Evolutionary conservation across 306 rosid genomes (phyloP).

Genomic region (Boehmeria nivea): DNA sequence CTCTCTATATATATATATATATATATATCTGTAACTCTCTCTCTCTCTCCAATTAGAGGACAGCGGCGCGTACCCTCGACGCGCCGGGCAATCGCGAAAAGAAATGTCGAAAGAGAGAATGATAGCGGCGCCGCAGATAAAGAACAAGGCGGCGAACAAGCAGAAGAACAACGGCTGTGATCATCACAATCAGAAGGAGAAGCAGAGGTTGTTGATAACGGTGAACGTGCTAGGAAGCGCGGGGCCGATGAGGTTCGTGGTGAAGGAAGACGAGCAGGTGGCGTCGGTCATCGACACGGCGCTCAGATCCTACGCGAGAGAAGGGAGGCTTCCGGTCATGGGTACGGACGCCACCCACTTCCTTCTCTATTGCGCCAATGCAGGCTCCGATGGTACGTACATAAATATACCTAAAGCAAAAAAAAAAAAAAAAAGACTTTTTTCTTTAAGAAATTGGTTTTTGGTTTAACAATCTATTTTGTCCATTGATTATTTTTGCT

Average conservation of each 20-base stretch:
- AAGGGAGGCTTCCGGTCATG: conserved; percentile 30
- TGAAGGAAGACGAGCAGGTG: conserved; percentile 27
- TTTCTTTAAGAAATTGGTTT: too few relatives aligned
- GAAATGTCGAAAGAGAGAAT: too few relatives aligned
- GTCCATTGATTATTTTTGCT: neutral
- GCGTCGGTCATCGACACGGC: conserved; percentile 22
- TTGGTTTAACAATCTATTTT: neutral
- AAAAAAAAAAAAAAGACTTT: too few relatives aligned
- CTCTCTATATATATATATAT: neutral
- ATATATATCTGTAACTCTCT: neutral
- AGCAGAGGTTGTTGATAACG: conserved; percentile 24
- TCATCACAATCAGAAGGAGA: conserved; percentile 10
- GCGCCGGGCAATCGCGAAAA: conserved; percentile 13
- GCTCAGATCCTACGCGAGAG: conserved; percentile 29
- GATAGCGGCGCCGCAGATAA: conserved; percentile 18
- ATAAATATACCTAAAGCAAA: neutral
- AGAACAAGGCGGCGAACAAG: conserved; percentile 21
- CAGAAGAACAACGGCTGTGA: neutral
- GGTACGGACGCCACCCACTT: conserved; percentile 26
- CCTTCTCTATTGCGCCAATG: conserved; percentile 24
- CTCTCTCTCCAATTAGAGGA: neutral
- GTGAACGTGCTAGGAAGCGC: conserved; percentile 27
- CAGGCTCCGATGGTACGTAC: conserved; percentile 28
- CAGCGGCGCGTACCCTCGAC: conserved; percentile 3
- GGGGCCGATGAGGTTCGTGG: conserved; percentile 36